Base-by-base conservation (phyloP, 2,329 filamentous ascomycete genomes). In the Chalaropsis thielavioides region DNA sequence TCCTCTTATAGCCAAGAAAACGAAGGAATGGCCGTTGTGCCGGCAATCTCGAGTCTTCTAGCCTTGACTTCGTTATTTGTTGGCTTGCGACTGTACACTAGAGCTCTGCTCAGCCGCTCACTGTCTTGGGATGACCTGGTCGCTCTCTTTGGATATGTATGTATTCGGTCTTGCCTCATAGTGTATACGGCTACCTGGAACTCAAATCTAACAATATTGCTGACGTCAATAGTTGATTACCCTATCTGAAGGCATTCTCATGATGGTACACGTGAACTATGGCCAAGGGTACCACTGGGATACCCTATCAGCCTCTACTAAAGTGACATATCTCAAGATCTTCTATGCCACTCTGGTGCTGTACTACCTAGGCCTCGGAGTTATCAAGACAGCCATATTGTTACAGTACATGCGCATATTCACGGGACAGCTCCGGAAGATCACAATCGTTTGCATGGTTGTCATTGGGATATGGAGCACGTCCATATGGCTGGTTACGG, bases 361-460 rank as follows among this genome's bases (percentile, higher is more conserved):
- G 41, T 72, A 72, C 65, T 69, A 69, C 49, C 31, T 67, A 5
- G 65, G 66, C 40, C 66, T 72, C 1, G 59, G 62, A 15, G 54
- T 67, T 10, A 69, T 70, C 62, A 73, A 73, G 61, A 66, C 69
- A 2, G 69, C 71, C 4, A 71, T 73, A 63, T 46, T 72, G 44
- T 66, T 73, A 4, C 71, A 72, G 66, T 73, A 73, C 67, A 67
- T 69, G 7, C 70, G 71, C 6, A 68, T 72, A n/a, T 66, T 66
- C 43, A 66, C 65, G 1, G 65, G 65, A 0, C 60, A 49, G 44
- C 43, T 66, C 31, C 66, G 67, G 6, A 63, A 59, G 27, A 69
- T 72, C 59, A 62, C 67, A 3, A 61, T 67, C 43, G 41, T 51
- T 40, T 63, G 62, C n/a, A 43, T 67, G 19, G 38, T 64, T 10